Base-by-base conservation (phyloP, 2,329 filamentous ascomycete genomes). In the Lasiodiplodia citricola region DNA sequence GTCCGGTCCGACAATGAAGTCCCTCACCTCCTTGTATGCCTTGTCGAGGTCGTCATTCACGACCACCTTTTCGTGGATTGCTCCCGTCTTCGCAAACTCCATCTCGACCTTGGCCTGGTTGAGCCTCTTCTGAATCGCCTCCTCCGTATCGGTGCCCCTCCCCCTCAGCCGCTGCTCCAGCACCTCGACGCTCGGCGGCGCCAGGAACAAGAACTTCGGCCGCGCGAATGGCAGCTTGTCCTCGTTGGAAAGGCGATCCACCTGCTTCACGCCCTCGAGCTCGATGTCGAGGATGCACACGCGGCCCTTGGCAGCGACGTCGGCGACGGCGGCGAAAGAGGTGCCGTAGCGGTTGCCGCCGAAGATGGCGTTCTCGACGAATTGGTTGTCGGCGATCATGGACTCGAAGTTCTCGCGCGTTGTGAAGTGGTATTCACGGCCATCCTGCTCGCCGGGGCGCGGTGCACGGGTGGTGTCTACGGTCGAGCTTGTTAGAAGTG, bases 231-330 rank as follows among this genome's bases (percentile, higher is more conserved):
- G 86, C 41, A 67, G 54, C 23, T 16, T 37, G 62, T 76, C 76
- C 70, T 91, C 92, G 71, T 87, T 87, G 80, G 94, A 93, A 13
- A 64, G 60, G 4, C 60, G 60, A n/a, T 64, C 60, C 76, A 97
- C 92, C 82, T 97, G 94, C 84, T 97, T 97, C 69, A 97, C 94
- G 70, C 94, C 94, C 87, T 97, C 94, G 93, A 97, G 97, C 86
- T 97, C 95, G 77, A 97, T 98, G 79, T 98, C 95, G 73, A 97
- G 83, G 58, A 97, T 89, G 70, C 94, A 95, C 52, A 94, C 88
- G 75, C 86, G 87, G 21, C 90, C 91, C 81, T 90, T 88, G 70
- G 88, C 87, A 2, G 87, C 87, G 78, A 94, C 90, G 75, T 92
- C 88, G 79, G 90, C 87, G 71, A 97, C 93, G 35, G 93, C 93